Evolutionary conservation across 179 eudicot species (phyloP), one percentile per base, ranked within the genome.

Genomic region (Vitellaria paradoxa): DNA sequence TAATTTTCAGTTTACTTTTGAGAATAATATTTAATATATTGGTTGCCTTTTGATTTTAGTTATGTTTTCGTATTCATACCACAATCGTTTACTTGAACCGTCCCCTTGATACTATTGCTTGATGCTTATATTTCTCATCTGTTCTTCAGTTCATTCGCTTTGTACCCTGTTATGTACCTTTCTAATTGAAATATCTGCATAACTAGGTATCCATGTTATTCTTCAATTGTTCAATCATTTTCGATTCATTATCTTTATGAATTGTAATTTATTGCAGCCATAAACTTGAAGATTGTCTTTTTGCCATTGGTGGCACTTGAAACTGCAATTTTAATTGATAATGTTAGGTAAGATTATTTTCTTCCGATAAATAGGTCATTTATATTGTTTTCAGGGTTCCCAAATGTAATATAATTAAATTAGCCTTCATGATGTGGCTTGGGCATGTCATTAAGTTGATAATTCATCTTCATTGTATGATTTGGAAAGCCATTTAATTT

Each of bases 201-300:
- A 30, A 30, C 37, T 30, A 2, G 37, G n/a, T 21, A 5, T 50
- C 40, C 47, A 53, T 55, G 2, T 59, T 55, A 68, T 24, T 59
- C 57, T 57, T 72, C 63, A 56, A 56, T 23, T 68, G 55, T 7
- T 68, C 52, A 42, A 10, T 7, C 3, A 23, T 70, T 10, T 23
- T 30, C 40, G 11, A 67, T 42, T 70, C 42, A 73, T 57, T 77
- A 66, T n/a, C 30, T 69, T 65, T 72, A 57, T 76, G 62, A 81
- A 89, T 83, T 75, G 67, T 74, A 81, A 68, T 83, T 74, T 67
- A 52, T 75, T 75, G 85, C 93, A 67, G 86, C 82, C 75, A 80
- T 92, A 60, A 88, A 81, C 85, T 80, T 92, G 91, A 91, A 91
- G 95, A 82, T 91, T 64, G 95, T 89, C 65, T 92, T 89, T 85